Conservation (phyloP, 139 green algal genomes). For the Zygnema circumcarinatum region DNA sequence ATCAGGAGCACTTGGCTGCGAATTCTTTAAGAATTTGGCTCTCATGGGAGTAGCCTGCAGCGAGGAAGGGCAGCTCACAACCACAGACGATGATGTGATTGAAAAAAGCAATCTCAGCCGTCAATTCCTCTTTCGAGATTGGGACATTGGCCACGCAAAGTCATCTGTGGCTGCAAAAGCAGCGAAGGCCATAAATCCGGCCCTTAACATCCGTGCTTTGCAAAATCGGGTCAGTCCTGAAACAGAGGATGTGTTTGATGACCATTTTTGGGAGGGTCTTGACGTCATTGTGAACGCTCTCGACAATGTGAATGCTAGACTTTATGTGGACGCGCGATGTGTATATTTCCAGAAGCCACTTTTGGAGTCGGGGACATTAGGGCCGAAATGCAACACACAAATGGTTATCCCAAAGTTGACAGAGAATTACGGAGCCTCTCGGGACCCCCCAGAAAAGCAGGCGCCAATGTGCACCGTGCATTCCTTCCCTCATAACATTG, state of each 20-base stretch:
- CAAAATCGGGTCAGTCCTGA: constrained; percentile 95
- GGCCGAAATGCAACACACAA: constrained; percentile 97
- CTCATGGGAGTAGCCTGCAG: constrained; percentile 87
- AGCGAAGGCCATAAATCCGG: constrained; percentile 83
- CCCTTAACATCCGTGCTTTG: constrained; percentile 74
- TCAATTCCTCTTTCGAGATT: constrained; percentile 98
- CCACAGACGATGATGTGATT: constrained; percentile 98
- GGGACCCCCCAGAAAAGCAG: constrained; percentile 91
- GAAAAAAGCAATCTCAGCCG: constrained; percentile 96
- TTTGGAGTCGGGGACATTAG: constrained; percentile 94
- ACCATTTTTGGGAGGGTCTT: constrained; percentile 88
- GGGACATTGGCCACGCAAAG: constrained; percentile 94
- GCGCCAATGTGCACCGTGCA: constrained; percentile 99
- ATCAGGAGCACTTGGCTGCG: constrained; percentile 94
- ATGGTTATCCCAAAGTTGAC: constrained; percentile 85
- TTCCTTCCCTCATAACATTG: constrained; percentile 99
- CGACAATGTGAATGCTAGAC: constrained; percentile 95
- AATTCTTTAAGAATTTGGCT: constrained; percentile 98
- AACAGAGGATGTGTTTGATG: constrained; percentile 92
- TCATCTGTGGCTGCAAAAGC: constrained; percentile 77
- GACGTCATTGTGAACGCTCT: constrained; percentile 96
- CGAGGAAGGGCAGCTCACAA: constrained; percentile 71
- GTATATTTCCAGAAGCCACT: constrained; percentile 98
- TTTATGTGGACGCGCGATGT: constrained; percentile 92
- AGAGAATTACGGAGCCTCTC: constrained; percentile 94